Conservation (phyloP, 2,329 filamentous ascomycete genomes). For the Talaromyces amestolkiae region DNA sequence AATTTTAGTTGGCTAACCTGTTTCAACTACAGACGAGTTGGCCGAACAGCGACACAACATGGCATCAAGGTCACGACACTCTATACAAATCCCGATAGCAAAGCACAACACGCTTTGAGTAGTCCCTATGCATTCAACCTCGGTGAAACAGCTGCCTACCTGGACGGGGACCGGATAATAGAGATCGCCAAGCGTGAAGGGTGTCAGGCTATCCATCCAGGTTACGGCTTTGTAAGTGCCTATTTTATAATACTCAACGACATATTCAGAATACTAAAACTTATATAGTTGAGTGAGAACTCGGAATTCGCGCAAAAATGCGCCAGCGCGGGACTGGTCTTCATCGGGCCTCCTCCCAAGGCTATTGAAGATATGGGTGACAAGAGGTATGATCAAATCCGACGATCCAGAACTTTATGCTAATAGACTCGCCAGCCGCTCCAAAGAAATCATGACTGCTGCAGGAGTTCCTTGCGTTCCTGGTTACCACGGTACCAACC, state of each 20-base stretch:
- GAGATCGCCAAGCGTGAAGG: conserved; percentile 78
- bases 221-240: conserved; percentile 73
- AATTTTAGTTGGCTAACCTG: not conserved
- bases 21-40: conserved; percentile 61
- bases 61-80: conserved; percentile 92
- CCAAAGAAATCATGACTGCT: conserved; percentile 93
- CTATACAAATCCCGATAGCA: conserved; percentile 88
- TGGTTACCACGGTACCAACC: conserved; percentile 86
- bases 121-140: conserved; percentile 82
- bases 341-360: conserved; percentile 82
- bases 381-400: conserved; percentile 60
- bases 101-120: conserved; percentile 81
- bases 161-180: conserved; percentile 92
- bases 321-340: conserved; percentile 83
- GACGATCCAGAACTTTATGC: not conserved
- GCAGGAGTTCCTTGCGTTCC: conserved; percentile 97
- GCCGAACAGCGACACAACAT: conserved; percentile 79
- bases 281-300: conserved; percentile 73
- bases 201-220: conserved; percentile 89
- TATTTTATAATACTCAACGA: not conserved
- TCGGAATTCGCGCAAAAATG: conserved; percentile 84
- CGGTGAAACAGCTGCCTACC: conserved; percentile 78
- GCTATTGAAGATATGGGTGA: conserved; percentile 84
- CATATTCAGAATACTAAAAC: not conserved
- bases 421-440: conserved; percentile 51